These are phyloP conservation scores for Colletotrichum nymphaeae DNA, from an alignment of 2,329 filamentous ascomycete genomes.

Conservation along the genomic window DNA sequence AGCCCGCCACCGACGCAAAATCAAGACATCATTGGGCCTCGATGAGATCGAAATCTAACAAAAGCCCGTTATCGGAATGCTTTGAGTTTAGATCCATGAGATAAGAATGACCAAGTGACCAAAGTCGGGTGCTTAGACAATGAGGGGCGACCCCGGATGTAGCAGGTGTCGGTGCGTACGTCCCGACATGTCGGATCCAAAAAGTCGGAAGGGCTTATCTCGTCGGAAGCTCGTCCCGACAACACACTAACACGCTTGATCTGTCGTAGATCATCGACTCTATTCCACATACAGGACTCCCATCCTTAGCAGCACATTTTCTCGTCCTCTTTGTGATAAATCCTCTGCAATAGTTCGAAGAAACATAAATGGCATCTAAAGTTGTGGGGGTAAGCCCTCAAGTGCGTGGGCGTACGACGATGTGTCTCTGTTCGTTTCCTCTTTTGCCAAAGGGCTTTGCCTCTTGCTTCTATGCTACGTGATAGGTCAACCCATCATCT, in stretches of 20 bases:
- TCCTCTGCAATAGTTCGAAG: too few relatives aligned
- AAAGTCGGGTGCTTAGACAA: background rate
- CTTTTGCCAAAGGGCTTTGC: too few relatives aligned
- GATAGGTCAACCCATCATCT: too few relatives aligned
- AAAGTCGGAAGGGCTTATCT: slow-evolving; percentile 8
- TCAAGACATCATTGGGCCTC: slow-evolving; percentile 1
- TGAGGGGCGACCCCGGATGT: slow-evolving; percentile 4
- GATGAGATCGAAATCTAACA: slow-evolving; percentile 2
- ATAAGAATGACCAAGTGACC: slow-evolving; percentile 27
- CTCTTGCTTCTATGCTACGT: too few relatives aligned
- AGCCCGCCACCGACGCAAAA: background rate
- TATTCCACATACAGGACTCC: too few relatives aligned
- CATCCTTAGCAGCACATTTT: too few relatives aligned
- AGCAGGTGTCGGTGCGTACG: slow-evolving; percentile 4
- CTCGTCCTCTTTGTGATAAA: too few relatives aligned
- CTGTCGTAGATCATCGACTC: too few relatives aligned
- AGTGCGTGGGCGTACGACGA: too few relatives aligned
- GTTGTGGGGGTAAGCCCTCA: too few relatives aligned
- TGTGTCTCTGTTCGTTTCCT: too few relatives aligned
- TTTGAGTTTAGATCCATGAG: slow-evolving; percentile 24
- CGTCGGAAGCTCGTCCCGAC: slow-evolving; percentile 22
- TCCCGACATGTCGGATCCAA: slow-evolving; percentile 29
- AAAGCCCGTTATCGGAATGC: background rate
- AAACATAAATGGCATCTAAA: too few relatives aligned
- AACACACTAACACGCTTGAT: background rate